Conservation (phyloP, 2,329 filamentous ascomycete species). For the Diaporthe nobilis region DNA sequence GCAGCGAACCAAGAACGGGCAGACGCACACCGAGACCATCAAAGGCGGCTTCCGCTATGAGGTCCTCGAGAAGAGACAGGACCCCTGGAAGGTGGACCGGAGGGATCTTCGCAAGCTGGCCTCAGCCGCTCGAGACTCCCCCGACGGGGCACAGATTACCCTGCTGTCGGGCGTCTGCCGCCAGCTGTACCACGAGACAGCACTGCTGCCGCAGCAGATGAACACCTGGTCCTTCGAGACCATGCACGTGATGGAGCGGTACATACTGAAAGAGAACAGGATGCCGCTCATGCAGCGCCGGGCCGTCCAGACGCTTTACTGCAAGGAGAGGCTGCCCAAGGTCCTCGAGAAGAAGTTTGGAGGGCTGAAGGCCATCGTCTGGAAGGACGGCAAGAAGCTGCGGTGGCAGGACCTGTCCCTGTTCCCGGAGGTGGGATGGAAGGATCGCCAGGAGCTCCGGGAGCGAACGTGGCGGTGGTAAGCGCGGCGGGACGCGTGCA, state of each 20-base stretch:
- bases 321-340: constrained; percentile 47
- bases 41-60: constrained; percentile 51
- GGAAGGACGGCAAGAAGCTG: constrained; percentile 43
- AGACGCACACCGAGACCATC: constrained; percentile 42
- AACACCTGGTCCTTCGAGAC: constrained; percentile 54
- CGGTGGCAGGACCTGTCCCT: constrained; percentile 38
- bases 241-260: constrained; percentile 52
- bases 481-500: neutral
- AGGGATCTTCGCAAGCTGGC: constrained; percentile 25
- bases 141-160: constrained; percentile 46
- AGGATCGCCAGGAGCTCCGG: constrained; percentile 35
- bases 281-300: constrained; percentile 50
- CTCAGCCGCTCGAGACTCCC: neutral
- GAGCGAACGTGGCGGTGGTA: constrained; percentile 40
- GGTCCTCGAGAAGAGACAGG: constrained; percentile 46
- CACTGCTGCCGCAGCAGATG: constrained; percentile 51
- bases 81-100: constrained; percentile 47
- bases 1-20: constrained; percentile 42
- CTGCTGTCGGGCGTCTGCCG: constrained; percentile 53
- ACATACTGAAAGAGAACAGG: constrained; percentile 50
- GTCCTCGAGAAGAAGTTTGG: constrained; percentile 49
- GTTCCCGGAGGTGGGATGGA: constrained; percentile 39
- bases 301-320: constrained; percentile 50
- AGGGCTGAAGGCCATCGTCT: constrained; percentile 48
- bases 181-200: constrained; percentile 55